These are phyloP conservation scores for Hippophae gyantsensis DNA, from an alignment of 306 rosid species.

Conservation along the genomic window DNA sequence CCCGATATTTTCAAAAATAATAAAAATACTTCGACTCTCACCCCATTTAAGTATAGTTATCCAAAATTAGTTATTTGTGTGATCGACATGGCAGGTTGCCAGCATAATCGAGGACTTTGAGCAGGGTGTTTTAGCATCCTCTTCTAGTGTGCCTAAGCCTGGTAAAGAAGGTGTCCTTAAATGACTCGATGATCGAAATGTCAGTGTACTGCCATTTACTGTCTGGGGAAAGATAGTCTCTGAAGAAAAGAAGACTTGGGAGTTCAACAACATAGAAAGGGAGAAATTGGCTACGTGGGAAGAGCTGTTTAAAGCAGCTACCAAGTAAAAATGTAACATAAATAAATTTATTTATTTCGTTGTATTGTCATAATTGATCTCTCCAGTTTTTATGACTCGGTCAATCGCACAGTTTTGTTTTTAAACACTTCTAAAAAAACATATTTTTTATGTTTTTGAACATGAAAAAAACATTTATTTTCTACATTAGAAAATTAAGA, in stretches of 20 bases:
- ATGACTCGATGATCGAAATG: slow-evolving; percentile 42
- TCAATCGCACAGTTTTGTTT: no score
- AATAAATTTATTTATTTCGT: neutral
- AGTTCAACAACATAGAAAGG: slow-evolving; percentile 27
- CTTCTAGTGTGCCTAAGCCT: slow-evolving; percentile 34
- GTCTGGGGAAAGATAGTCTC: slow-evolving; percentile 79
- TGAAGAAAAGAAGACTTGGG: slow-evolving; percentile 57
- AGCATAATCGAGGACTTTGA: slow-evolving; percentile 70
- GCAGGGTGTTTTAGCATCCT: slow-evolving; percentile 29
- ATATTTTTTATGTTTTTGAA: no score
- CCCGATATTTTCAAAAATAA: no score
- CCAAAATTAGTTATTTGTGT: no score
- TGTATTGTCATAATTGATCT: neutral
- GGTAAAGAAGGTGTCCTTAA: slow-evolving; percentile 68
- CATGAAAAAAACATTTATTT: no score
- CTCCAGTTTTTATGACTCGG: no score
- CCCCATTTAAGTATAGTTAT: no score
- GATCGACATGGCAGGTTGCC: no score
- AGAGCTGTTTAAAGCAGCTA: slow-evolving; percentile 40
- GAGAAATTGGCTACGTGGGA: slow-evolving; percentile 62
- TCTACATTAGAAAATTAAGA: no score
- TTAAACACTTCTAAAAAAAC: no score
- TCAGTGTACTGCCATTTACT: slow-evolving; percentile 42
- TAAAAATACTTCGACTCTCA: no score
- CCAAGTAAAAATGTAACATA: slow-evolving; percentile 7